Evolutionary conservation across 208 protist genomes (phyloP).

Genomic region (Trypanosoma conorhini): DNA sequence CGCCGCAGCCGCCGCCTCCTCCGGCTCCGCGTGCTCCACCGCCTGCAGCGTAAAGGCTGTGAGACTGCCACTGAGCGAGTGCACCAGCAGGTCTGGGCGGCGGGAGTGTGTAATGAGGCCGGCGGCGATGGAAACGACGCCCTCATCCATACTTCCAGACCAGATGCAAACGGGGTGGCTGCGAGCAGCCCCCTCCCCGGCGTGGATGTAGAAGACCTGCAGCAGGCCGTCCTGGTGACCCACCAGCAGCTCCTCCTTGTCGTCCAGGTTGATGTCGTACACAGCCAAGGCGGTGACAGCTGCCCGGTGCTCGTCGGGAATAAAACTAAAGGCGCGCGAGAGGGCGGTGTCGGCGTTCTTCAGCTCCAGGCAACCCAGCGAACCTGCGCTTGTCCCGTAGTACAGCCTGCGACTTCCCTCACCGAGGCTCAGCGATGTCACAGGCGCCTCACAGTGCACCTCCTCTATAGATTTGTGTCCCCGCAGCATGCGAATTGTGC

Average conservation of each 20-base stretch:
- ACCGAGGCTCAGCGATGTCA: slow-evolving; percentile 58
- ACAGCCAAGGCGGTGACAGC: slow-evolving; percentile 51
- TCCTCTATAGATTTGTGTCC: slow-evolving; percentile 63
- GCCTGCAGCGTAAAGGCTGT: slow-evolving; percentile 57
- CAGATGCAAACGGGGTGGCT: slow-evolving; percentile 32
- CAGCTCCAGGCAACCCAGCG: slow-evolving; percentile 55
- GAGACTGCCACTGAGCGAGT: slow-evolving; percentile 77
- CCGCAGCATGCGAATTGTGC: slow-evolving; percentile 67
- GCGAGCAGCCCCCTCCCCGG: slow-evolving; percentile 6
- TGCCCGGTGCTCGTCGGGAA: slow-evolving; percentile 25
- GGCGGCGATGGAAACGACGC: slow-evolving; percentile 63
- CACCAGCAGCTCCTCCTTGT: slow-evolving; percentile 65
- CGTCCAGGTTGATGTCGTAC: slow-evolving; percentile 69
- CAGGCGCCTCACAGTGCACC: slow-evolving; percentile 63
- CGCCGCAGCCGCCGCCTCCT: slow-evolving; percentile 20
- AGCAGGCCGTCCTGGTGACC: slow-evolving; percentile 80
- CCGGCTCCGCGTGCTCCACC: slow-evolving; percentile 30
- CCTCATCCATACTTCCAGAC: slow-evolving; percentile 49
- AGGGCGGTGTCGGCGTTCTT: slow-evolving; percentile 29
- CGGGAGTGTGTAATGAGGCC: slow-evolving; percentile 52
- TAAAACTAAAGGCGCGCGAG: slow-evolving; percentile 32
- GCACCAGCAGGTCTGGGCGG: slow-evolving; percentile 52
- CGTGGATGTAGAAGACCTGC: slow-evolving; percentile 47
- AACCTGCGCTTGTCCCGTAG: slow-evolving; percentile 82
- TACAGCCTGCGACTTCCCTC: slow-evolving; percentile 34